phyloP scores from a whole-genome alignment of 208 protist genomes.

The Trypanosoma cruzi region DNA sequence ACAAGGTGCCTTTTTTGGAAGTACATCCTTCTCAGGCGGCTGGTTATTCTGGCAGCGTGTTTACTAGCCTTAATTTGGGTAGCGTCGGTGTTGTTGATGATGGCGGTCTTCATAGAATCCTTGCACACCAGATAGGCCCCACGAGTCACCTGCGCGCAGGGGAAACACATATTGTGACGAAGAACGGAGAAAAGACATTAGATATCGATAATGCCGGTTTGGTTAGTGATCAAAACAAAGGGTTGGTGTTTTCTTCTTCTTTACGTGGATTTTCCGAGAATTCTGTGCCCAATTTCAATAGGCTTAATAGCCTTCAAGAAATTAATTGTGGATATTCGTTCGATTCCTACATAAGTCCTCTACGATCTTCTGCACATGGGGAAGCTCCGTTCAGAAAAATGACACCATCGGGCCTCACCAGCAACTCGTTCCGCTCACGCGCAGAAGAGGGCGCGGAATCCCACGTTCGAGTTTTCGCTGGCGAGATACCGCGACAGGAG shows the following conservation, averaged over 20 bases:
- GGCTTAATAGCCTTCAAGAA: neutral
- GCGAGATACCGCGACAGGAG: neutral
- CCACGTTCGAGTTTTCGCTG: neutral
- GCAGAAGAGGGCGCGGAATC: neutral
- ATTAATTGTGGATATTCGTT: neutral
- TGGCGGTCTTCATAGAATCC: neutral
- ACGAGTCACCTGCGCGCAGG: neutral
- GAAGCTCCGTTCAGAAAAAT: neutral
- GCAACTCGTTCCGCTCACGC: neutral
- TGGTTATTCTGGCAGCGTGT: neutral
- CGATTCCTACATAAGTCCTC: neutral
- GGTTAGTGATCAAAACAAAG: neutral
- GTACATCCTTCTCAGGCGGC: neutral
- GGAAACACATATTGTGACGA: neutral
- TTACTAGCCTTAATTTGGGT: neutral
- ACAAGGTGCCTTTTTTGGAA: neutral
- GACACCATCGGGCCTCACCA: neutral
- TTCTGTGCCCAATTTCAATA: neutral
- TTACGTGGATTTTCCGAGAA: neutral
- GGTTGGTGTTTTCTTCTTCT: neutral
- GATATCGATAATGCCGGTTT: neutral
- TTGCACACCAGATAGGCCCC: neutral
- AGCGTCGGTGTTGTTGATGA: neutral
- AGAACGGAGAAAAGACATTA: neutral
- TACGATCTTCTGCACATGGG: neutral